Base-by-base conservation (phyloP, 768 basidiomycete species). In the Tephrocybe sp. region DNA sequence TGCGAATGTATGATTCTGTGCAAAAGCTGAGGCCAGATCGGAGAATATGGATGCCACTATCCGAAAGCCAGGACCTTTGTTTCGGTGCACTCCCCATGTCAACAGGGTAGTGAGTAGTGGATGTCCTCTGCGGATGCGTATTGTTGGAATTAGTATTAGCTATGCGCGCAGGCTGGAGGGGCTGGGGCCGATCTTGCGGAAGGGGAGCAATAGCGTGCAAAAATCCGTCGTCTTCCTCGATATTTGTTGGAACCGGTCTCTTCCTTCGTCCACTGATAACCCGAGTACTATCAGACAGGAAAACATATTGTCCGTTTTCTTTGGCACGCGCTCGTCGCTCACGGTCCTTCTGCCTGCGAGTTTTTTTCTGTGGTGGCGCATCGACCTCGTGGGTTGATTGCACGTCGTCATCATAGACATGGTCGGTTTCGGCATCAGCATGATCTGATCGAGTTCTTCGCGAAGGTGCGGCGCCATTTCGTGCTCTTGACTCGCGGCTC, bases 1-100 rank as follows among this genome's bases (percentile, higher is more conserved):
- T 82, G 7, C 76, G 78, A 38, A 85, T 74, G 55, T 83, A 86
- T 5, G 84, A 80, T 8, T 72, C 67, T 2, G 67, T 33, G 1
- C 60, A 62, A 56, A 92, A 85, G 30, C 73, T 72, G 30, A 79
- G 66, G 3, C 83, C 85, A 3, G 78, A 71, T 20, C 71, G 73
- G 5, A 89, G 65, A 25, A 68, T 66, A 3, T 64, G 63, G 11
- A 90, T 74, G 24, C 73, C 72, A 58, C 83, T 77, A 66, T 92
- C 83, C 26, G 28, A 30, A 11, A 30, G 11, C 11, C 6, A 30
- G 11, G 6, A 11, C 28, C 28, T 30, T 5, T 5, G 11, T 30
- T 5, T 30, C 28, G 5, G 20, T 44, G 15, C 18, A 11, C 20
- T 24, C 11, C 32, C 43, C 9, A 17, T 7, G 17, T 28, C n/a